Evolutionary conservation across 176 grass and related monocot genomes (phyloP).

Genomic region (Oryza glumipatula): DNA sequence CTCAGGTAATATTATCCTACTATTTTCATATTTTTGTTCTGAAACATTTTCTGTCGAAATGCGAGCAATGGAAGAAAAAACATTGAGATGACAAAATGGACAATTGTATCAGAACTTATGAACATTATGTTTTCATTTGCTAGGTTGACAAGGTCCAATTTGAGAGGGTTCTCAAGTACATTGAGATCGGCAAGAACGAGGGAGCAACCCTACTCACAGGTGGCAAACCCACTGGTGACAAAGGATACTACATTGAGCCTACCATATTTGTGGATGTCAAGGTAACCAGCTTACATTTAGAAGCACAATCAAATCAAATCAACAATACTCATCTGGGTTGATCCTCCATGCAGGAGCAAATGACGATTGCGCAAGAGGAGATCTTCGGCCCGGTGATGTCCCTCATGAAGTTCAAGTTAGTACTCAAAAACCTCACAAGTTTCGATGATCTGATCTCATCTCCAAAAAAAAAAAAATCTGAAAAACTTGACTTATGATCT

Average conservation of each 20-base stretch:
- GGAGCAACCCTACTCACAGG: constrained; percentile 79
- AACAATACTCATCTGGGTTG: neutral
- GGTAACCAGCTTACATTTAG: constrained; percentile 32
- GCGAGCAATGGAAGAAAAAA: neutral
- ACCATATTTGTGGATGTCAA: constrained; percentile 89
- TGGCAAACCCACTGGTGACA: constrained; percentile 64
- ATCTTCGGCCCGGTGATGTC: constrained; percentile 94
- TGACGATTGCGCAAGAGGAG: constrained; percentile 82
- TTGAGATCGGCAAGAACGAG: constrained; percentile 83
- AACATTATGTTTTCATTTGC: neutral
- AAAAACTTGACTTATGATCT: too few species aligned
- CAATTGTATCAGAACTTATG: neutral
- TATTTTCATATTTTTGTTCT: neutral
- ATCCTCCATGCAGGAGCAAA: constrained; percentile 62
- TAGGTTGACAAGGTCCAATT: constrained; percentile 83
- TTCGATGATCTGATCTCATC: too few species aligned
- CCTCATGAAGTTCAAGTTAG: constrained; percentile 86
- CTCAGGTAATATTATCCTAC: constrained; percentile 53
- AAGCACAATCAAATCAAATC: neutral
- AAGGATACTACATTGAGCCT: constrained; percentile 89
- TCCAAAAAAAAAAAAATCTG: too few species aligned
- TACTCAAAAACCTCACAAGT: neutral
- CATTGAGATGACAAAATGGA: neutral
- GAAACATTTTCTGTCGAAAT: neutral
- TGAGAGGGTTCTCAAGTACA: constrained; percentile 82